Conservation (phyloP, 768 basidiomycete species). For the Lentinus tigrinus region DNA sequence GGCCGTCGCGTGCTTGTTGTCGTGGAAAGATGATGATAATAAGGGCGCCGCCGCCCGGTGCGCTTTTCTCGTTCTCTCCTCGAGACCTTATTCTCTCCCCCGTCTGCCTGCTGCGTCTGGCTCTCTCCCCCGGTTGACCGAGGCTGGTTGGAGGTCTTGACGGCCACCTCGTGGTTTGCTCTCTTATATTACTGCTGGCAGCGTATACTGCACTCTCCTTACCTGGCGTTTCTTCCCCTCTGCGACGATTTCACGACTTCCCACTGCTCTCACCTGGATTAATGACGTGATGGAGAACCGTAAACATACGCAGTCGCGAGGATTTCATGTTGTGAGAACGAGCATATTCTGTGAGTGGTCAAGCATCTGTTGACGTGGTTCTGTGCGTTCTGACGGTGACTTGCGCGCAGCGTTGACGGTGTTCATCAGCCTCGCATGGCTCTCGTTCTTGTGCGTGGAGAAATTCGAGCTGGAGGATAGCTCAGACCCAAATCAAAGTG, state of each 20-base stretch:
- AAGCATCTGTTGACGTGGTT: not conserved
- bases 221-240: not conserved
- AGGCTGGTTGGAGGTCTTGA: constrained; percentile 7
- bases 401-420: constrained; percentile 40
- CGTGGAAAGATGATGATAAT: not conserved
- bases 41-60: not conserved
- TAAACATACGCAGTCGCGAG: no score
- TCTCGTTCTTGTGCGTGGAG: constrained; percentile 44
- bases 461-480: constrained; percentile 46
- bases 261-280: not conserved
- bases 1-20: not conserved
- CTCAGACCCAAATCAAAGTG: constrained; percentile 46
- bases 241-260: not conserved
- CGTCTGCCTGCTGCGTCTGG: not conserved
- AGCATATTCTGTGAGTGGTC: constrained; percentile 25
- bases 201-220: not conserved
- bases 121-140: not conserved
- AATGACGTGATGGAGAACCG: not conserved
- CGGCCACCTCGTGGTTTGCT: not conserved
- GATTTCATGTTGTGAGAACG: constrained; percentile 5
- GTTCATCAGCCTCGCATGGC: constrained; percentile 48
- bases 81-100: not conserved
- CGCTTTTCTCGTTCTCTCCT: not conserved
- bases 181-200: not conserved
- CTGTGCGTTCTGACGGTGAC: not conserved